Conservation (phyloP, 2,329 filamentous ascomycete genomes). For the Fusarium sp. region DNA sequence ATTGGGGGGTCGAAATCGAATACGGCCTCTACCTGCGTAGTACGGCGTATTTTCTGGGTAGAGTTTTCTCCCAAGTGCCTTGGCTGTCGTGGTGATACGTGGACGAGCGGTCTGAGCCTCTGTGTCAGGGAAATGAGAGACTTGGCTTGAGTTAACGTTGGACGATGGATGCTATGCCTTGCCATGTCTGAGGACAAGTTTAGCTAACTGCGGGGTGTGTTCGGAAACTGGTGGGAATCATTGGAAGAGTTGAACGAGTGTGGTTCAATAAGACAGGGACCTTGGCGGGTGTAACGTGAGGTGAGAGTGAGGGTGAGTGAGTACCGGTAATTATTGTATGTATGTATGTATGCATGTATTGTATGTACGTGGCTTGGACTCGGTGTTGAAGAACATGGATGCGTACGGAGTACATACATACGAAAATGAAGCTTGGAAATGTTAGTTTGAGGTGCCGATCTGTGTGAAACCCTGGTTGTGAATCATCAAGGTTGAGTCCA, state of each 20-base stretch:
- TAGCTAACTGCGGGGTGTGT: not conserved
- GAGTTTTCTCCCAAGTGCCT: not conserved
- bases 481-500: conserved; percentile 8
- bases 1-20: not conserved
- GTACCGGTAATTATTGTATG: not conserved
- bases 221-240: not conserved
- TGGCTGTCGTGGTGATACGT: conserved; percentile 15
- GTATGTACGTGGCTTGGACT: not conserved
- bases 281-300: conserved; percentile 2
- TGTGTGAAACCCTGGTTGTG: conserved; percentile 14
- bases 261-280: not conserved
- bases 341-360: not conserved
- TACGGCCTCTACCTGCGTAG: not conserved
- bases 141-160: not conserved
- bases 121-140: conserved; percentile 18
- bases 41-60: conserved; percentile 17
- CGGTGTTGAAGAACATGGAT: not conserved
- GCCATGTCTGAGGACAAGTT: not conserved
- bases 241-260: not conserved
- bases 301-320: not conserved
- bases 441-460: conserved; percentile 12
- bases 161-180: conserved; percentile 4
- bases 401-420: not conserved
- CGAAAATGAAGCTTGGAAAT: conserved; percentile 17
- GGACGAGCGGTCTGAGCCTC: conserved; percentile 29